phyloP scores from a whole-genome alignment of 495 filamentous ascomycete species.

The Hypoxylon fragiforme region DNA sequence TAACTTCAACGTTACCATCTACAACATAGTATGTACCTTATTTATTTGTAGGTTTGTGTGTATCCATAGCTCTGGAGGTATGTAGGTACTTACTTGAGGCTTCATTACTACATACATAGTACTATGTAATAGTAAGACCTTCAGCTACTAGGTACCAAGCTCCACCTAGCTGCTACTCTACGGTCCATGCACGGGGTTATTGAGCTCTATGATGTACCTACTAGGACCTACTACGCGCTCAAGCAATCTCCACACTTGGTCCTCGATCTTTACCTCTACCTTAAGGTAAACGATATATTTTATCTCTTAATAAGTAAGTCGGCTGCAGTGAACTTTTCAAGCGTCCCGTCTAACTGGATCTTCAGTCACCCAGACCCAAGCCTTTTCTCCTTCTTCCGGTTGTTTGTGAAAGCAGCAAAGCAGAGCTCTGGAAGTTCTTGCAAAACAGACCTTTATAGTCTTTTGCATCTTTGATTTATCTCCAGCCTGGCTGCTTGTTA shows the following conservation, averaged over 20 bases:
- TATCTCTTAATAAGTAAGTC: slow-evolving; percentile 23
- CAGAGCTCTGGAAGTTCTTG: slow-evolving; percentile 60
- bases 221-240: not conserved
- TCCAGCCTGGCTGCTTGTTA: slow-evolving; percentile 14
- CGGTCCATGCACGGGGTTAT: slow-evolving; percentile 27
- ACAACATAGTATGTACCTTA: not conserved
- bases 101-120: not conserved
- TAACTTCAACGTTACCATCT: too few species aligned
- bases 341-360: slow-evolving; percentile 33
- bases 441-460: slow-evolving; percentile 34
- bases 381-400: slow-evolving; percentile 31
- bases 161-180: slow-evolving; percentile 26
- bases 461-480: slow-evolving; percentile 21
- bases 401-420: slow-evolving; percentile 39
- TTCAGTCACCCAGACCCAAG: slow-evolving; percentile 50
- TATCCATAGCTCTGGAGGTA: too few species aligned
- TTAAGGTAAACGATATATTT: slow-evolving; percentile 8
- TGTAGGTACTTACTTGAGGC: too few species aligned
- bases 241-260: slow-evolving; percentile 22
- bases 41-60: too few species aligned
- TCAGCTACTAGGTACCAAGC: too few species aligned
- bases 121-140: too few species aligned
- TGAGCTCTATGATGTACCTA: slow-evolving; percentile 18
- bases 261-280: slow-evolving; percentile 27
- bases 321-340: slow-evolving; percentile 12